Conservation (phyloP, 2,329 filamentous ascomycete species). For the Teratosphaeria destructans region DNA sequence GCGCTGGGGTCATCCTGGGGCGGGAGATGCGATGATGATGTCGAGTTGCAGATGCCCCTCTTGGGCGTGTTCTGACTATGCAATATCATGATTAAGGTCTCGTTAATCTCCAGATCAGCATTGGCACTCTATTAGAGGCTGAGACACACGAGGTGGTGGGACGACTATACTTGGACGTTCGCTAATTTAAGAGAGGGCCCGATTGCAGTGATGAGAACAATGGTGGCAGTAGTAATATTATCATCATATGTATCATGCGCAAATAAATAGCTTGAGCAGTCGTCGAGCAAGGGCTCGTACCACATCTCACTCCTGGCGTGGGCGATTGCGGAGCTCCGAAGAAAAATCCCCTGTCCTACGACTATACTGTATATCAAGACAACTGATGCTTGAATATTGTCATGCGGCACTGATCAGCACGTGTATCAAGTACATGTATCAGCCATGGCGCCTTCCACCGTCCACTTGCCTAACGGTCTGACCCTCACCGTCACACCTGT, state of each 20-base stretch:
- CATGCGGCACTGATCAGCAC: not conserved
- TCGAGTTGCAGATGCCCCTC: not conserved
- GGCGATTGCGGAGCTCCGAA: not conserved
- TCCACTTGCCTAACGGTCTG: constrained; percentile 81
- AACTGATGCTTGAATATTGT: not conserved
- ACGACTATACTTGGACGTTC: not conserved
- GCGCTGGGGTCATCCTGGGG: not conserved
- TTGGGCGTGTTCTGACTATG: not conserved
- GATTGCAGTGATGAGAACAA: not conserved
- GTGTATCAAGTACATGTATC: not conserved
- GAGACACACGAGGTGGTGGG: not conserved
- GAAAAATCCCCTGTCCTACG: not conserved
- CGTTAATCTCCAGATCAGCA: not conserved
- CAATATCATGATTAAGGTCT: not conserved
- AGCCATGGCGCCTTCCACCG: constrained; percentile 36
- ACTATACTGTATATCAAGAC: not conserved
- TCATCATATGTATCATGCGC: not conserved
- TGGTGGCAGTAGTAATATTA: not conserved
- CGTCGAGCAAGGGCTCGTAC: not conserved
- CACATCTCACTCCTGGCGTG: not conserved
- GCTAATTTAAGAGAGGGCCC: not conserved
- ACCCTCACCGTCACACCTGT: constrained; percentile 71
- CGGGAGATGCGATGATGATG: not conserved
- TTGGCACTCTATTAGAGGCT: not conserved
- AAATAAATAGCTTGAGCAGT: not conserved